Conservation (phyloP, 495 filamentous ascomycete species). For the Penicillium maclennaniae region DNA sequence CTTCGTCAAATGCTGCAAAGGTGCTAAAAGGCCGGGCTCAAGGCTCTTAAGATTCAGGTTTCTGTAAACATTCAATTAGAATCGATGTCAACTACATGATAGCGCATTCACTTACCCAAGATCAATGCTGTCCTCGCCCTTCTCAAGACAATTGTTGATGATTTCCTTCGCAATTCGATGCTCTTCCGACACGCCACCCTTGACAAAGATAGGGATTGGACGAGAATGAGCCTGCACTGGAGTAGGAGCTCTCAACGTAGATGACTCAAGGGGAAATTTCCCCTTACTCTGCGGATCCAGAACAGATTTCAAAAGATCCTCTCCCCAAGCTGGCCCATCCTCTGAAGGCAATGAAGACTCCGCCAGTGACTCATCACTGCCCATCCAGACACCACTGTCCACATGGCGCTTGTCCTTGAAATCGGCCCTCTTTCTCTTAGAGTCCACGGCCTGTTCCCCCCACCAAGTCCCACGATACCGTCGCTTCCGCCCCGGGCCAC, state of each 20-base stretch:
- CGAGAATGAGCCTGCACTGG: slow-evolving; percentile 4
- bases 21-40: slow-evolving; percentile 43
- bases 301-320: slow-evolving; percentile 33
- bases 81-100: neutral
- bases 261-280: slow-evolving; percentile 2
- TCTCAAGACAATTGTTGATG: slow-evolving; percentile 57
- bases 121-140: slow-evolving; percentile 58
- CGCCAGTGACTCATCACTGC: slow-evolving; percentile 52
- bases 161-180: slow-evolving; percentile 34
- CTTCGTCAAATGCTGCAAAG: slow-evolving; percentile 56
- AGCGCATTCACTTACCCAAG: slow-evolving; percentile 52
- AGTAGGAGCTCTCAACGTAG: neutral
- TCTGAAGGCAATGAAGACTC: slow-evolving; percentile 34
- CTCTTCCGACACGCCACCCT: slow-evolving; percentile 33
- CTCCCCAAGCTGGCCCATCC: slow-evolving; percentile 36
- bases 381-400: slow-evolving; percentile 85
- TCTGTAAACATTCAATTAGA: slow-evolving; percentile 25
- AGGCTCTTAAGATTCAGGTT: slow-evolving; percentile 31
- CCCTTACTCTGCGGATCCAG: slow-evolving; percentile 11
- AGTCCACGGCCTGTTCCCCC: slow-evolving; percentile 50
- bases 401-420: slow-evolving; percentile 55
- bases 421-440: slow-evolving; percentile 54
- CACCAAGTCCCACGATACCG: slow-evolving; percentile 71
- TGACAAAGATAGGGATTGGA: slow-evolving; percentile 10
- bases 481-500: slow-evolving; percentile 52